Conservation (phyloP, 2,329 filamentous ascomycete species). For the Mycosphaerella sp. region DNA sequence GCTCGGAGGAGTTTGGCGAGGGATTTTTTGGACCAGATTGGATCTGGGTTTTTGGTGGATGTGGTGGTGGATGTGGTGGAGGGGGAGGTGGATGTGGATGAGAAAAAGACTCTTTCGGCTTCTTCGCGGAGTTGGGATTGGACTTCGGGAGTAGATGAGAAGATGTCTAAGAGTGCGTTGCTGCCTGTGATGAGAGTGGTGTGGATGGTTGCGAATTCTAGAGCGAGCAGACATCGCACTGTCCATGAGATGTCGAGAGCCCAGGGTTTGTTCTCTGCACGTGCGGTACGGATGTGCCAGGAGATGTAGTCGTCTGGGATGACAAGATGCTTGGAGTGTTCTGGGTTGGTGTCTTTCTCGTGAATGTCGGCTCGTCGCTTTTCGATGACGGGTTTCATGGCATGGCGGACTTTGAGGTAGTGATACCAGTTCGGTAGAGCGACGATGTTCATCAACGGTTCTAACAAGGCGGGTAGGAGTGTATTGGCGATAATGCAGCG, state of each 20-base stretch:
- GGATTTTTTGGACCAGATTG: conserved; percentile 23
- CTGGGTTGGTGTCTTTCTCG: conserved; percentile 40
- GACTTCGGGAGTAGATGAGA: conserved; percentile 37
- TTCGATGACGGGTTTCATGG: conserved; percentile 46
- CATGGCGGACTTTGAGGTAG: conserved; percentile 41
- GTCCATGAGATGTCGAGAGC: conserved; percentile 48
- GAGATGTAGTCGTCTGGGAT: conserved; percentile 53
- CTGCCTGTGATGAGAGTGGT: conserved; percentile 51
- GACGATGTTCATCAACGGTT: conserved; percentile 39
- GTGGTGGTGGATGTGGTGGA: no score
- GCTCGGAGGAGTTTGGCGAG: conserved; percentile 26
- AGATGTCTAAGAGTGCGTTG: conserved; percentile 44
- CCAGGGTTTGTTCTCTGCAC: conserved; percentile 37
- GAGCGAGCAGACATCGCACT: conserved; percentile 48
- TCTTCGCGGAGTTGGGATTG: conserved; percentile 33
- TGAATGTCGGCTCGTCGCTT: conserved; percentile 46
- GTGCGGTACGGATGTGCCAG: conserved; percentile 51
- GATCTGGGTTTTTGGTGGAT: no score
- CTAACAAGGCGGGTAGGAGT: conserved; percentile 48
- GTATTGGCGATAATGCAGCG: conserved; percentile 39
- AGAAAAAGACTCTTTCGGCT: conserved; percentile 21
- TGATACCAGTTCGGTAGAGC: conserved; percentile 46
- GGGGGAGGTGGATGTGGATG: conserved; percentile 9
- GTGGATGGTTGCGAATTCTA: conserved; percentile 56
- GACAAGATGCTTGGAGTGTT: conserved; percentile 36